These are phyloP conservation scores for Pseudozyma pruni DNA, from an alignment of 1,284 basidiomycete species.

Conservation along the genomic window DNA sequence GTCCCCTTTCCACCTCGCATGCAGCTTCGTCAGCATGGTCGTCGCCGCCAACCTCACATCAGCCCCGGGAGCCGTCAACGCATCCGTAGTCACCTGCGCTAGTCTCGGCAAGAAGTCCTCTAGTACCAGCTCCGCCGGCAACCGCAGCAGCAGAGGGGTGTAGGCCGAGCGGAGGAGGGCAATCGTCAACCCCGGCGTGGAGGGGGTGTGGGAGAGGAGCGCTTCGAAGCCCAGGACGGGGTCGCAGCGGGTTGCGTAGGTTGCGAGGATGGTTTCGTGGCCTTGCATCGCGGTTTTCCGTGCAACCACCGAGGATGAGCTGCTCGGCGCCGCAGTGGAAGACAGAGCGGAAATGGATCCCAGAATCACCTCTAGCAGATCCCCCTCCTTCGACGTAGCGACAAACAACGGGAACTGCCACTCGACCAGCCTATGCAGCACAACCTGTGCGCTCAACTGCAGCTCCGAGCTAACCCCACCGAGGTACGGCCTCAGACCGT, in stretches of 20 bases:
- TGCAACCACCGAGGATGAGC: slow-evolving; percentile 12
- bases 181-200: background rate
- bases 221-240: slow-evolving; percentile 48
- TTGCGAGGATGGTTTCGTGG: slow-evolving; percentile 21
- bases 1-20: slow-evolving; percentile 5
- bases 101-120: slow-evolving; percentile 52
- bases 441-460: slow-evolving; percentile 39
- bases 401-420: slow-evolving; percentile 49
- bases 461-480: slow-evolving; percentile 12
- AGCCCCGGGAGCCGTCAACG: background rate
- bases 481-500: slow-evolving; percentile 24
- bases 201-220: slow-evolving; percentile 6
- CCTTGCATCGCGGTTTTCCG: slow-evolving; percentile 33
- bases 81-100: background rate
- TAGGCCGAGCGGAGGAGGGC: slow-evolving; percentile 10
- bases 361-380: slow-evolving; percentile 26
- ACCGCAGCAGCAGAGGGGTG: slow-evolving; percentile 24
- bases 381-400: slow-evolving; percentile 17
- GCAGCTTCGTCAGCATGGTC: slow-evolving; percentile 26
- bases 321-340: background rate
- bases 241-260: slow-evolving; percentile 28
- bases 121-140: slow-evolving; percentile 50
- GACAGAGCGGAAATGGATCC: background rate
- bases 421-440: slow-evolving; percentile 49
- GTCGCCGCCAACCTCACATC: slow-evolving; percentile 18